Conservation (phyloP, 2,329 filamentous ascomycete species). For the Botrytis sinoallii region DNA sequence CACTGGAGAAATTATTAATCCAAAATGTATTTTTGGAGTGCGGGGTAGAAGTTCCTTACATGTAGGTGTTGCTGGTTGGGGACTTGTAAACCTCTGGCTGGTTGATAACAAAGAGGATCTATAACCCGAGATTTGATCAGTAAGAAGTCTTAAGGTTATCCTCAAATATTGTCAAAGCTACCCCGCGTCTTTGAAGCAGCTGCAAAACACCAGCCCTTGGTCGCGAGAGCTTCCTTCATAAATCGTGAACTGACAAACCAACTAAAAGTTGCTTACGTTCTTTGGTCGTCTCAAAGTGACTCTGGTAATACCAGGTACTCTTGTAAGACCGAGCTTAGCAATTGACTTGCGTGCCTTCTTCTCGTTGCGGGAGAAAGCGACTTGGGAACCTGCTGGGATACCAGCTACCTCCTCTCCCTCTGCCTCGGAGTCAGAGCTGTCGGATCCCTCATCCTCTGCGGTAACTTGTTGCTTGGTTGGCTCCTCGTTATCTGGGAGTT, state of each 20-base stretch:
- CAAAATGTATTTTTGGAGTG: conserved; percentile 2
- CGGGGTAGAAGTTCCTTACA: conserved; percentile 60
- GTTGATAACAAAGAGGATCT: conserved; percentile 99
- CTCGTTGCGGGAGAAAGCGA: conserved; percentile 98
- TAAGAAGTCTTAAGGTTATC: conserved; percentile 3
- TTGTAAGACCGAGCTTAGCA: conserved; percentile 95
- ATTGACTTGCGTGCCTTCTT: conserved; percentile 99
- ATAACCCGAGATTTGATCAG: conserved; percentile 23
- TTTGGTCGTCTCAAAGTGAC: conserved; percentile 98
- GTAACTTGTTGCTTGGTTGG: conserved; percentile 70
- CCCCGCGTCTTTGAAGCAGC: neutral
- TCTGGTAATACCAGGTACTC: conserved; percentile 94
- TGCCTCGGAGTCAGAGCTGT: conserved; percentile 71
- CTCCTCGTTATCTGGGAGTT: conserved; percentile 82
- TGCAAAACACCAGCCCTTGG: neutral
- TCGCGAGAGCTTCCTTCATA: neutral
- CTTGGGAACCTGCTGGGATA: conserved; percentile 75
- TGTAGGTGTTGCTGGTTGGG: conserved; percentile 98
- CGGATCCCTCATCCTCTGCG: conserved; percentile 68
- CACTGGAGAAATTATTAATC: conserved; percentile 52
- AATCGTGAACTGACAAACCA: conserved; percentile 2
- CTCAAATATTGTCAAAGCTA: neutral
- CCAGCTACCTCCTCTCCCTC: conserved; percentile 69
- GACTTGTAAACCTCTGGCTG: conserved; percentile 99
- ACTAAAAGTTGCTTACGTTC: conserved; percentile 69